Base-by-base conservation (phyloP, 441 rosid genomes). In the Geranium incanum region DNA sequence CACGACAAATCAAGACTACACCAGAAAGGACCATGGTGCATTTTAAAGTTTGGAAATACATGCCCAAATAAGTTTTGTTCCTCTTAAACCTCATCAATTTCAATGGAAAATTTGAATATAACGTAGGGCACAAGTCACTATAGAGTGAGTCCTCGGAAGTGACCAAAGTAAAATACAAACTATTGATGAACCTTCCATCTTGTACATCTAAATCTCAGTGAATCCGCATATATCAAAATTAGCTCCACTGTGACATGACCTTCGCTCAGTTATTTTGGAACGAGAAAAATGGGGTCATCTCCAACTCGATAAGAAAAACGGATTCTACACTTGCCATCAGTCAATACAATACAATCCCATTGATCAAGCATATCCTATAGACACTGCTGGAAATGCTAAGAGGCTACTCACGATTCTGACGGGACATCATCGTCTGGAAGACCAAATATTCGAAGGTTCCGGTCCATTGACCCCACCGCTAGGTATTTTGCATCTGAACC, bases 401-500 rank as follows among this genome's bases (percentile, higher is more conserved):
- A 5, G 8, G 43, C 43, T 39, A 28, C 74, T 80, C 80, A 86
- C 15, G 86, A 81, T 66, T 93, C 98, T 36, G 52, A 57, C 16
- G 87, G 78, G 57, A 55, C 82, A 11, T 82, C 90, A 59, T 86
- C 86, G 13, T 67, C 78, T 5, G 97, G 94, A 73, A 89, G 78
- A 43, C 97, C 98, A 37, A 93, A 93, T 78, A 95, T 78, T 67
- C 99, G 86, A 50, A 93, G 92, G 75, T 95, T 95, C 70, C 92
- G 92, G 76, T 95, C 99, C 99, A 93, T 93, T 9, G 99, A 91
- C 67, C 98, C 98, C 0, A 93, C 97, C 9, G 96, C 98, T 72
- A 93, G 65, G 76, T 87, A 95, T 73, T 85, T 91, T 28, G 96
- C 86, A 78, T 95, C 97, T 0, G 88, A 79, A 8, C 99, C 99